Evolutionary conservation across 352 stramenopile genomes (phyloP), one percentile per base, ranked within the genome.

Genomic region (Pythium aphanidermatum): DNA sequence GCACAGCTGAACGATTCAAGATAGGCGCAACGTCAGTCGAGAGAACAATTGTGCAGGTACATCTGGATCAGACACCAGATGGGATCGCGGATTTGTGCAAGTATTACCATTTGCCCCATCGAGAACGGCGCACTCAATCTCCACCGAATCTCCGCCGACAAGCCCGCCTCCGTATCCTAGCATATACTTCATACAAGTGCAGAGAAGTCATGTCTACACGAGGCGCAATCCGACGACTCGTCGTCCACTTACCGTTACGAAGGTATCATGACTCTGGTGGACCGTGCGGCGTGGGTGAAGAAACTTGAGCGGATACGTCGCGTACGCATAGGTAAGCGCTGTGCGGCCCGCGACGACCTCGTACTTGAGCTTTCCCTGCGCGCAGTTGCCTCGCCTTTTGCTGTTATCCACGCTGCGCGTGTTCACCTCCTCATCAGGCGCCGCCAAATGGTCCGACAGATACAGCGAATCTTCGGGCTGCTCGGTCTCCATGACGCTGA

Each of bases 281-380:
- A 89, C 74, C 14, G 69, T 73, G 13, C 62, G 64, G 28, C 66
- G 70, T 32, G 82, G 82, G 28, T 91, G 82, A 21, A 94, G 66
- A 56, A 94, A 94, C 56, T 94, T 94, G 57, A 94, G 61, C 41
- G 82, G 82, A 32, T 94, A 94, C 49, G 77, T 85, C 37, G 77
- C 82, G 57, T 81, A 92, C 46, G 83, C 79, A 47, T 82, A 66
- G 16, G 82, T 94, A 19, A 74, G 60, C 5, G 65, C 51, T 5
- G 82, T 94, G 29, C 53, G 47, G 19, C 73, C 73, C 19, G 73
- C 65, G 30, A 87, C 79, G n/a, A 76, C 36, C 48, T 86, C 68
- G 55, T 91, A 90, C 28, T 71, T 77, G 40, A 91, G 67, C 56
- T 72, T 72, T 14, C 76, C 76, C 0, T 25, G 37, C 43, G 53